Evolutionary conservation across 306 rosid species (phyloP).

Genomic region (Prunus dulcis): DNA sequence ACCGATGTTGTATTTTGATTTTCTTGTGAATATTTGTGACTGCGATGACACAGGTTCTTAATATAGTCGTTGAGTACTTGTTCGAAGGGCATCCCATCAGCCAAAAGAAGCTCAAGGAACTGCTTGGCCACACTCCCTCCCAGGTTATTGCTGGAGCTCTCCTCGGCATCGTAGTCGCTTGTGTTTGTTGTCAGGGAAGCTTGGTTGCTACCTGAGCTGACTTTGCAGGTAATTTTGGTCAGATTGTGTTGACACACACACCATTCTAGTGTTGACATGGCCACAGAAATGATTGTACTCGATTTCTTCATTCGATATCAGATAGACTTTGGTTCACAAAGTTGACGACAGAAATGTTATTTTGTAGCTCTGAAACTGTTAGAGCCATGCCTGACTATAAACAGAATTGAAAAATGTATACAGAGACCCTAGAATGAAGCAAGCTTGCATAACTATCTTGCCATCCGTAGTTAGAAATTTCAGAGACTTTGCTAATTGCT

Average conservation of each 20-base stretch:
- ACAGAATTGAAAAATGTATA: not conserved
- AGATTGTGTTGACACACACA: not conserved
- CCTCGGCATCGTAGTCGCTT: slow-evolving; percentile 66
- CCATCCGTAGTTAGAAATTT: no score
- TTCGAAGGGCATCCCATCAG: slow-evolving; percentile 88
- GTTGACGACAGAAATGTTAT: not conserved
- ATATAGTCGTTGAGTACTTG: slow-evolving; percentile 80
- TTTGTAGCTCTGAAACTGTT: not conserved
- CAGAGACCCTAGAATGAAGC: not conserved
- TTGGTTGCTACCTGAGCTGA: slow-evolving; percentile 33
- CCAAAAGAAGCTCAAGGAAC: slow-evolving; percentile 86
- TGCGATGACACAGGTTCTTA: slow-evolving; percentile 63
- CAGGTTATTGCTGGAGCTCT: slow-evolving; percentile 89
- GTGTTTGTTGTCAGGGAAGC: slow-evolving; percentile 62
- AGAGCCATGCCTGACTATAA: not conserved
- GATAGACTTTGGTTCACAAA: not conserved
- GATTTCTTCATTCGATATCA: not conserved
- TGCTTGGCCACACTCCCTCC: slow-evolving; percentile 87
- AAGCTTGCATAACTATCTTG: no score
- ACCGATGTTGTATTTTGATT: not conserved
- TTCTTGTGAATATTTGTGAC: slow-evolving; percentile 8
- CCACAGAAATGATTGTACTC: not conserved
- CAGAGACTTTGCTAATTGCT: no score
- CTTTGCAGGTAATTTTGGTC: slow-evolving; percentile 19
- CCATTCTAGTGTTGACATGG: slow-evolving; percentile 1